Conservation (phyloP, 495 filamentous ascomycete genomes). For the Hypoxylon trugodes region DNA sequence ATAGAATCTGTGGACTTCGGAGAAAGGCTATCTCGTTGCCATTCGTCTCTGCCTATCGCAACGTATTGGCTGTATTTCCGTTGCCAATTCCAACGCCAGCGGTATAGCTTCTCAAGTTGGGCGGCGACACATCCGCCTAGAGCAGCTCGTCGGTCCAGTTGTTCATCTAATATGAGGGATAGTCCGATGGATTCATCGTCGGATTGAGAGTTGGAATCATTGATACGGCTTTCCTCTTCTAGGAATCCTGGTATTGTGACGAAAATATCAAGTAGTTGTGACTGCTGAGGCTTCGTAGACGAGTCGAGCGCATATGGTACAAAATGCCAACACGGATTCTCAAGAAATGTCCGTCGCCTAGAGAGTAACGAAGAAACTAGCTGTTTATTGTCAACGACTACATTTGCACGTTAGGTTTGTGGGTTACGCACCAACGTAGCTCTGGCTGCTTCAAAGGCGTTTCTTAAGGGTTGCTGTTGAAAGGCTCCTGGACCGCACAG, state of each 20-base stretch:
- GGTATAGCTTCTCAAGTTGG: slow-evolving; percentile 31
- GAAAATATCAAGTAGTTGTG: slow-evolving; percentile 31
- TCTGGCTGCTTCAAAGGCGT: slow-evolving; percentile 37
- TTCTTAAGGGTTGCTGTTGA: slow-evolving; percentile 33
- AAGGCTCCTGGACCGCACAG: slow-evolving; percentile 35
- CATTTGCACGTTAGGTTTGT: background rate
- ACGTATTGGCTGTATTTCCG: slow-evolving; percentile 21
- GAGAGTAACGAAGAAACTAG: slow-evolving; percentile 29
- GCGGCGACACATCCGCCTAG: slow-evolving; percentile 9
- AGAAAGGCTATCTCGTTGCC: background rate
- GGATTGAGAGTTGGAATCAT: background rate
- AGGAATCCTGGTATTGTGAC: slow-evolving; percentile 37
- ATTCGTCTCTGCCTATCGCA: background rate
- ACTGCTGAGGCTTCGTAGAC: slow-evolving; percentile 26
- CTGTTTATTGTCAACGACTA: slow-evolving; percentile 12
- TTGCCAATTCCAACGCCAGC: slow-evolving; percentile 40
- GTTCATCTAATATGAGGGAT: slow-evolving; percentile 7
- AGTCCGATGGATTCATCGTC: background rate
- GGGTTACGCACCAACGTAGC: slow-evolving; percentile 24
- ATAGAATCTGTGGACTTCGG: background rate
- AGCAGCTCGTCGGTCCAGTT: background rate
- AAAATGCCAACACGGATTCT: slow-evolving; percentile 27
- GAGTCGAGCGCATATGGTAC: slow-evolving; percentile 30
- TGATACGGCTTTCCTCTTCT: slow-evolving; percentile 16
- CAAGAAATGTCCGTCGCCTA: slow-evolving; percentile 30